These are phyloP conservation scores for Bjerkandera adusta DNA, from an alignment of 1,284 basidiomycete genomes.

Conservation along the genomic window DNA sequence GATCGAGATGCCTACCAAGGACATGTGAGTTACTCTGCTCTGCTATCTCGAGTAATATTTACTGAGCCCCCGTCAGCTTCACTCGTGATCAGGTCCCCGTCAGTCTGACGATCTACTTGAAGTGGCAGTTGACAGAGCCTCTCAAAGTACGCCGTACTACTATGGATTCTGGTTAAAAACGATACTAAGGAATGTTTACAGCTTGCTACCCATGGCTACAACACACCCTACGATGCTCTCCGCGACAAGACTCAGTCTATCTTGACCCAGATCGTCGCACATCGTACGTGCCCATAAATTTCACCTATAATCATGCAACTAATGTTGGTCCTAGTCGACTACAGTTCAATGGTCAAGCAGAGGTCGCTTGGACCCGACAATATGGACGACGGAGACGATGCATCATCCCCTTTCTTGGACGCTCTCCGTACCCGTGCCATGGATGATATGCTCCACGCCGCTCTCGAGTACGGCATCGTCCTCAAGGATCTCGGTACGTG, in stretches of 20 bases:
- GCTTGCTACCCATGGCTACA: slow-evolving; percentile 76
- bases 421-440: slow-evolving; percentile 77
- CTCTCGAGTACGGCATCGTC: slow-evolving; percentile 76
- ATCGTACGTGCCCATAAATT: slow-evolving; percentile 44
- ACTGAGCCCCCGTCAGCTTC: slow-evolving; percentile 43
- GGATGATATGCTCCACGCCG: slow-evolving; percentile 78
- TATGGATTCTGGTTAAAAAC: slow-evolving; percentile 6
- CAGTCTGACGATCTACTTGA: slow-evolving; percentile 76
- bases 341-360: slow-evolving; percentile 72
- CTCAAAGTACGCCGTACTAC: slow-evolving; percentile 45
- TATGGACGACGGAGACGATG: slow-evolving; percentile 63
- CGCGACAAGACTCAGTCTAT: slow-evolving; percentile 82
- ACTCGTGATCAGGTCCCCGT: slow-evolving; percentile 84
- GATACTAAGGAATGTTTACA: no score
- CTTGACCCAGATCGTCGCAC: slow-evolving; percentile 78
- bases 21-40: slow-evolving; percentile 54
- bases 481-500: slow-evolving; percentile 69
- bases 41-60: no score
- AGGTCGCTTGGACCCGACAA: slow-evolving; percentile 73
- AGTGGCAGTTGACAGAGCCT: slow-evolving; percentile 77
- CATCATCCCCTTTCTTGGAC: slow-evolving; percentile 74
- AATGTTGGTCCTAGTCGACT: slow-evolving; percentile 38
- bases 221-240: slow-evolving; percentile 78
- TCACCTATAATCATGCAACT: slow-evolving; percentile 24
- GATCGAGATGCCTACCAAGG: slow-evolving; percentile 81